phyloP scores from a whole-genome alignment of 2,329 filamentous ascomycete species.

The Thermothelomyces thermophilus region DNA sequence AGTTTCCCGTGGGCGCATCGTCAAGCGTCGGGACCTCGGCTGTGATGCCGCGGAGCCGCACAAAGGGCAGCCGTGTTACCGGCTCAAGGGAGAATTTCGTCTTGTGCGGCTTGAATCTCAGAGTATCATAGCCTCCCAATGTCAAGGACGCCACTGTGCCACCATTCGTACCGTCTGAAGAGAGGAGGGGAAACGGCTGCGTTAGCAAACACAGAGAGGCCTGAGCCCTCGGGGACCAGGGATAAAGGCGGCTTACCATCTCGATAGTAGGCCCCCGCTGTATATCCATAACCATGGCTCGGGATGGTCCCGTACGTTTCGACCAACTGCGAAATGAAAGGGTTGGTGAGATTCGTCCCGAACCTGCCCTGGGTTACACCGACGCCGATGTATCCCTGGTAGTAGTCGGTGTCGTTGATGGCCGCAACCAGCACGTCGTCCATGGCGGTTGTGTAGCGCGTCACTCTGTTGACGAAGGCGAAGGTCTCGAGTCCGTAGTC shows the following conservation, averaged over 20 bases:
- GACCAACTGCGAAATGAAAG: conserved; percentile 51
- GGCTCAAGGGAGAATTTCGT: conserved; percentile 52
- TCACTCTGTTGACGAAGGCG: conserved; percentile 35
- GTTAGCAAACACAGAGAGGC: conserved; percentile 12
- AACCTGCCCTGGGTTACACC: conserved; percentile 51
- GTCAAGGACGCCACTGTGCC: conserved; percentile 53
- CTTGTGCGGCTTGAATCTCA: conserved; percentile 55
- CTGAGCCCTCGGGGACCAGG: too few relatives aligned
- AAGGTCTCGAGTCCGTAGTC: conserved; percentile 55
- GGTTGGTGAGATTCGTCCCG: conserved; percentile 40
- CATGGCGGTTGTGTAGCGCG: conserved; percentile 35
- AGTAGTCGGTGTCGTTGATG: conserved; percentile 50
- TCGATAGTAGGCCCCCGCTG: conserved; percentile 63
- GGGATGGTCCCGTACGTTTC: conserved; percentile 55
- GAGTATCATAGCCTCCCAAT: conserved; percentile 62
- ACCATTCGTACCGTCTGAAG: conserved; percentile 20
- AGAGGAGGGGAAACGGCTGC: too few relatives aligned
- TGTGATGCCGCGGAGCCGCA: conserved; percentile 53
- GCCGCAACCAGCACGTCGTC: conserved; percentile 42
- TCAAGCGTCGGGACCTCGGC: conserved; percentile 32
- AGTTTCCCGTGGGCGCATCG: conserved; percentile 31
- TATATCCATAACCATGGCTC: conserved; percentile 69
- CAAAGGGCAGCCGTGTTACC: conserved; percentile 48
- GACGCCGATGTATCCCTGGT: conserved; percentile 49
- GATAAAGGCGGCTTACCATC: conserved; percentile 18